These are phyloP conservation scores for Candida coquimbonensis DNA, from an alignment of 805 yeast genomes.

Conservation along the genomic window DNA sequence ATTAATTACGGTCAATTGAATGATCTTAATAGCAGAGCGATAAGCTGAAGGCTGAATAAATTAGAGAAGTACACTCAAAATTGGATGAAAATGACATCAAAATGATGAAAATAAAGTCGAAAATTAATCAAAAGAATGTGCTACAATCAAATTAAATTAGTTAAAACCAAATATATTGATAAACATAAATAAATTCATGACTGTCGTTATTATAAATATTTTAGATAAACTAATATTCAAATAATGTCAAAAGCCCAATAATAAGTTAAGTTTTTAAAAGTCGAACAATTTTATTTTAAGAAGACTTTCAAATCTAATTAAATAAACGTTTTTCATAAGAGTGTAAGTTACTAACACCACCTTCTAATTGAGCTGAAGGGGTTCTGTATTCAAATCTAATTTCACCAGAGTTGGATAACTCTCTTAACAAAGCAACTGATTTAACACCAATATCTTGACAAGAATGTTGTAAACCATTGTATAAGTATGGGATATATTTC, in stretches of 20 bases:
- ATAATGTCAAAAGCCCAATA: not conserved
- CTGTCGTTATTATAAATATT: not conserved
- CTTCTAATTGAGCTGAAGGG: constrained; percentile 97
- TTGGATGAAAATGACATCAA: too few species aligned
- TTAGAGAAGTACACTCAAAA: too few species aligned
- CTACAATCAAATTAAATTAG: not conserved
- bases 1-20: too few species aligned
- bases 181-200: constrained; percentile 3
- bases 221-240: not conserved
- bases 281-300: not conserved
- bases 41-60: too few species aligned
- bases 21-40: too few species aligned
- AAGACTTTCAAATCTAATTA: constrained; percentile 26
- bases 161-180: not conserved
- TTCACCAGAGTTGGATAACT: constrained; percentile 53
- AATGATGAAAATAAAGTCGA: too few species aligned
- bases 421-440: constrained; percentile 58
- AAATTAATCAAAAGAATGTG: too few species aligned
- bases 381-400: constrained; percentile 97
- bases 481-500: constrained; percentile 90
- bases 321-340: constrained; percentile 97
- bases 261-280: not conserved
- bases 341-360: constrained; percentile 95
- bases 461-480: constrained; percentile 95
- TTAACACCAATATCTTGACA: constrained; percentile 94